These are phyloP conservation scores for Melaleuca alternifolia DNA, from an alignment of 345 rosid genomes.

Conservation along the genomic window DNA sequence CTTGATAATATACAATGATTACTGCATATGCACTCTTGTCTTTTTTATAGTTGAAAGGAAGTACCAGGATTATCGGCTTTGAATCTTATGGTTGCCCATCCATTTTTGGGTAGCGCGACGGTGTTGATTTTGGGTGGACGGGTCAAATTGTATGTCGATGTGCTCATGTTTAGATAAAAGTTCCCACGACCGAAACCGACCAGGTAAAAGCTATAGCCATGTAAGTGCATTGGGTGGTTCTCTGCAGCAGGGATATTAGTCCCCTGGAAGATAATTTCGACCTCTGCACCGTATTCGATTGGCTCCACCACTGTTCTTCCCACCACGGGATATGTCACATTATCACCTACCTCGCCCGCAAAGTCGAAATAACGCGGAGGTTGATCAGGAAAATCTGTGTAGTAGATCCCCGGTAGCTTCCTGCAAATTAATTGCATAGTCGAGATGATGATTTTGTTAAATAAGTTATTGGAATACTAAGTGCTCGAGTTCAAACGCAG, in stretches of 20 bases:
- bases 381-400: background rate
- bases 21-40: background rate
- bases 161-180: slow-evolving; percentile 12
- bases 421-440: background rate
- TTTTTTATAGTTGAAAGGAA: background rate
- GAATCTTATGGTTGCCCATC: slow-evolving; percentile 25
- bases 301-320: slow-evolving; percentile 16
- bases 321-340: background rate
- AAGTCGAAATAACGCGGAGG: slow-evolving; percentile 17
- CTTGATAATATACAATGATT: background rate
- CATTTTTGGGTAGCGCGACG: slow-evolving; percentile 7
- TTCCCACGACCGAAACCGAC: slow-evolving; percentile 28
- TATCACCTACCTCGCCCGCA: slow-evolving; percentile 7
- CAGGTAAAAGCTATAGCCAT: slow-evolving; percentile 29
- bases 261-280: slow-evolving; percentile 33
- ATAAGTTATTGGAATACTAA: background rate
- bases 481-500: background rate
- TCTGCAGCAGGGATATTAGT: slow-evolving; percentile 11
- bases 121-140: slow-evolving; percentile 32
- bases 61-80: slow-evolving; percentile 23
- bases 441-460: background rate
- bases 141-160: slow-evolving; percentile 9
- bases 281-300: slow-evolving; percentile 19
- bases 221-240: slow-evolving; percentile 37
- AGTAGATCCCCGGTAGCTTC: background rate